Base-by-base conservation (phyloP, 768 basidiomycete genomes). In the Terana coerulea region DNA sequence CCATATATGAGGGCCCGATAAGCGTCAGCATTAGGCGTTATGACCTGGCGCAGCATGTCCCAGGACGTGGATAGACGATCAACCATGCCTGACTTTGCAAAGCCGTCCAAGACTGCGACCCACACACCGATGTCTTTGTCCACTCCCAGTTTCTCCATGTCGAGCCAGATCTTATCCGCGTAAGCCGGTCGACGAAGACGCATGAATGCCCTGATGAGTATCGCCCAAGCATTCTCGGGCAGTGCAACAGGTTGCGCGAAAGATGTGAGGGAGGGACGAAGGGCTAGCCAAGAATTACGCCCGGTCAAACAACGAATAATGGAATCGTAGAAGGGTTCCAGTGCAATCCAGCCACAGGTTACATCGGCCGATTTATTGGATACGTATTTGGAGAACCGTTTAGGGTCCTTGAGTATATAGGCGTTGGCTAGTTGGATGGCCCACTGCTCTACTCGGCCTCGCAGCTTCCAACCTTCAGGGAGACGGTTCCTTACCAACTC, bases 1-100 rank as follows among this genome's bases (percentile, higher is more conserved):
- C 70, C 75, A n/a, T 76, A 72, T 41, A 94, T 78, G 35, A 92
- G 69, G 19, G 88, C 81, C 33, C 86, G 79, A 64, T 91, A 91
- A 11, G 83, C 72, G 46, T 81, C 65, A 8, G 76, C 63, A 54
- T 86, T 83, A 5, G 88, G 88, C 33, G 85, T 67, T 1, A 77
- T 75, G 51, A 75, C 67, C n/a, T 72, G 63, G 26, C 67, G 57
- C 84, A 95, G 88, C 51, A 76, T 61, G 29, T 75, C 64, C 88
- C 90, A 93, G 1, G 78, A 75, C 7, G 68, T 68, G 39, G 82
- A 66, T 10, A 86, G 81, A 47, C 81, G 75, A 2, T 74, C 71
- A 12, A 75, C 65, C 46, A 78, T 73, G 19, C 76, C 74, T 31
- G 75, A 69, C 40, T 75, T 69, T 28, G 73, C 76, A 57, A 84